phyloP scores from a whole-genome alignment of 306 rosid genomes.

The Crataegus laevigata region DNA sequence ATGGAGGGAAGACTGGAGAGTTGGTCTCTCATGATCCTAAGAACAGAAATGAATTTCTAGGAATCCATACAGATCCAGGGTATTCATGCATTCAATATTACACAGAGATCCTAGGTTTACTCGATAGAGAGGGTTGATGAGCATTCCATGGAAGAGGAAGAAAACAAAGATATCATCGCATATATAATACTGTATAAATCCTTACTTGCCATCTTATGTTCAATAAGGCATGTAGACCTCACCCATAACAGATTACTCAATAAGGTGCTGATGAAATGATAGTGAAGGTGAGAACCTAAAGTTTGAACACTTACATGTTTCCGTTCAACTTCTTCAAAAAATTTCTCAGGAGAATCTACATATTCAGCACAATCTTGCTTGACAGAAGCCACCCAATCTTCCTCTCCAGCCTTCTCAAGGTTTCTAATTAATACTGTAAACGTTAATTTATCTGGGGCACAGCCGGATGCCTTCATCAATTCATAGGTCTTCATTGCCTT shows the following conservation, averaged over 20 bases:
- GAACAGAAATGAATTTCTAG: not conserved
- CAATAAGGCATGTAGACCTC: not conserved
- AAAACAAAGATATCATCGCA: no score
- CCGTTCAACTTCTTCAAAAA: constrained; percentile 27
- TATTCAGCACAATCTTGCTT: constrained; percentile 47
- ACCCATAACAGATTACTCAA: not conserved
- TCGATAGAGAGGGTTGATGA: not conserved
- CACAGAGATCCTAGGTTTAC: not conserved
- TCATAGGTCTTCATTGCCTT: constrained; percentile 48
- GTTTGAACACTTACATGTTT: constrained; percentile 24
- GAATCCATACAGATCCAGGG: not conserved
- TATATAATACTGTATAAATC: no score
- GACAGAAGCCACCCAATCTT: constrained; percentile 29
- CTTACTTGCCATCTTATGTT: no score
- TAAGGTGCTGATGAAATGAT: not conserved
- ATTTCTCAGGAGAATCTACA: constrained; percentile 35
- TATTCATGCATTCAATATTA: not conserved
- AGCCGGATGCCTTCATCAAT: constrained; percentile 54
- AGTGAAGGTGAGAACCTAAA: not conserved
- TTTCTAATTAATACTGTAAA: constrained; percentile 51
- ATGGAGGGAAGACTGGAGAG: not conserved
- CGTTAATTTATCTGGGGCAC: constrained; percentile 54
- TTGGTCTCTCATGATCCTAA: not conserved
- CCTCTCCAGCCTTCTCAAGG: constrained; percentile 38
- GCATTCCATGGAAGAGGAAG: no score